Base-by-base conservation (phyloP, 2,329 filamentous ascomycete genomes). In the Escovopsis sp. region DNA sequence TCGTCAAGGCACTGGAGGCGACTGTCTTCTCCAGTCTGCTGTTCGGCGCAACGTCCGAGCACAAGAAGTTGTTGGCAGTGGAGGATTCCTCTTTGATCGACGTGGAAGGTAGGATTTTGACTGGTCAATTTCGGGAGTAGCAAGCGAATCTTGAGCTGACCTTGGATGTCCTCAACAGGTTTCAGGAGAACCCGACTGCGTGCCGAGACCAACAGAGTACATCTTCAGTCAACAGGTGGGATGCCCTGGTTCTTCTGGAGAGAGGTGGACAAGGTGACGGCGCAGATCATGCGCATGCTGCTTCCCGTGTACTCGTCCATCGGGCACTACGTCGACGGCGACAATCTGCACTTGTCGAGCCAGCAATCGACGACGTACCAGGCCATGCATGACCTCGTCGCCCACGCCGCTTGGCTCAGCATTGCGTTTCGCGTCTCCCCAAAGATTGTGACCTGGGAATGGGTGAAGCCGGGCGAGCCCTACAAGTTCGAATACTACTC, bases 381-480 rank as follows among this genome's bases (percentile, higher is more conserved):
- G 34, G 35, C 40, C 10, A 41, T 62, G 20, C 58, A 61, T 36
- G 42, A 53, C 7, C 42, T 57, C 16, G 46, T 58, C 38, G 50
- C 58, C 0, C 50, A 55, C 15, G 54, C 58, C 0, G 56, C 50
- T 2, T 60, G 56, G 55, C 37, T 60, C 25, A 52, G 49, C n/a
- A 44, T 60, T 7, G 49, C 48, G 6, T 50, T 50, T 14, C 53
- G 53, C 2, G 40, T 51, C 7, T 55, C 52, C 4, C 45, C 49
- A 2, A 50, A 48, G 8, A 47, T 57, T 25, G 33, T 57, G 9
- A 41, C 45, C 2, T 45, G 48, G 10, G 48, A 53, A 25, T 61
- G 59, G 59, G 42, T 43, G 8, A 39, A 30, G 7, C 59, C 58
- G 2, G 59, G 57, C 12, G 53, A 59, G 1, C 44, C 38, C 10